Conservation (phyloP, 768 basidiomycete species). For the Leccinum variicolor region DNA sequence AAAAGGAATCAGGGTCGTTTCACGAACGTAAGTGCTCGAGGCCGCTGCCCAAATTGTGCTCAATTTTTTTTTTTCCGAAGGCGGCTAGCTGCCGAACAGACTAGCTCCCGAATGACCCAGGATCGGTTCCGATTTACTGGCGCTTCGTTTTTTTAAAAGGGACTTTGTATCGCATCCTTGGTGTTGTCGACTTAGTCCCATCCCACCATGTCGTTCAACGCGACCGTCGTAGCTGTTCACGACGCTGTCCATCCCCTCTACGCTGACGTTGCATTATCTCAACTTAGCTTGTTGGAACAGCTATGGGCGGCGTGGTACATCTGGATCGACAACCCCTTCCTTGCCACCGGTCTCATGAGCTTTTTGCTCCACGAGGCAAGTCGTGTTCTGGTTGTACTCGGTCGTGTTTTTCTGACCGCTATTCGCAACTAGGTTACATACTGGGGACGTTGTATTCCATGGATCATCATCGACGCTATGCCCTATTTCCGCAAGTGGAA, state of each 20-base stretch:
- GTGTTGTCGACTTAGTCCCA: background rate
- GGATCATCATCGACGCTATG: constrained; percentile 93
- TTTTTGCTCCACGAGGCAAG: constrained; percentile 93
- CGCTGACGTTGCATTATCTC: constrained; percentile 52
- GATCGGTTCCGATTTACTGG: too few species aligned
- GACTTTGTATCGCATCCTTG: too few species aligned
- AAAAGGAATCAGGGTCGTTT: too few species aligned
- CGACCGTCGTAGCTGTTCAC: constrained; percentile 29
- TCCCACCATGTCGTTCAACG: constrained; percentile 43
- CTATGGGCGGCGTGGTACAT: constrained; percentile 87
- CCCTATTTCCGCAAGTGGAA: constrained; percentile 96
- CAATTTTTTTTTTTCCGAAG: too few species aligned
- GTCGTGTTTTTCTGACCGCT: background rate
- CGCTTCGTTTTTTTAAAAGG: background rate
- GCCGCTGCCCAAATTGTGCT: too few species aligned
- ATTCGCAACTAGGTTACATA: constrained; percentile 70
- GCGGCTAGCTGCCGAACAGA: too few species aligned
- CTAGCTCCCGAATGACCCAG: too few species aligned
- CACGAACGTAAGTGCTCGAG: too few species aligned
- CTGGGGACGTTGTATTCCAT: constrained; percentile 92
- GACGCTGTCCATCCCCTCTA: constrained; percentile 47
- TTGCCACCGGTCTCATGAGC: constrained; percentile 92
- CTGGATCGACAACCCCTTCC: constrained; percentile 80
- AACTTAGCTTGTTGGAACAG: constrained; percentile 69
- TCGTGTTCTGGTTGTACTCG: background rate